A percentile compares a stretch with the other conserved stretches of the same genome.
Conservation (phyloP, 2,329 filamentous ascomycete species). For the Aspergillus fumigatiaffinis region DNA sequence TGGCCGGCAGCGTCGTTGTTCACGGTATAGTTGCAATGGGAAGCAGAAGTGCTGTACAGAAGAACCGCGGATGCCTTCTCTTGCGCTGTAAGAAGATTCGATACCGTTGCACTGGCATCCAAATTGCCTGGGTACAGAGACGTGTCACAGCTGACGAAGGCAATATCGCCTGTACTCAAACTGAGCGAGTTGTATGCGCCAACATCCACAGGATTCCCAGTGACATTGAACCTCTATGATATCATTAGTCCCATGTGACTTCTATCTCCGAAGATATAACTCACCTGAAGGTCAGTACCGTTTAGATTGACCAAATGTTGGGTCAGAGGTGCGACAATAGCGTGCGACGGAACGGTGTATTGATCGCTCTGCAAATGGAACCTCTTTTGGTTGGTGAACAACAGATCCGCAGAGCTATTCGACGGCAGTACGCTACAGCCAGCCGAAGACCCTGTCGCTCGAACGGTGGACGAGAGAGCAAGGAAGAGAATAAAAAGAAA, state of each 20-base stretch:
- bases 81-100: conserved; percentile 27
- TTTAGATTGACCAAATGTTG: conserved; percentile 16
- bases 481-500: conserved; percentile 5
- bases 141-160: conserved; percentile 40
- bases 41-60: conserved; percentile 37
- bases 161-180: conserved; percentile 29
- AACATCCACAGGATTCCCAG: conserved; percentile 27
- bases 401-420: conserved; percentile 25
- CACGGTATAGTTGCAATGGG: conserved; percentile 35
- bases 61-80: conserved; percentile 32
- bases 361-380: conserved; percentile 23
- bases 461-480: conserved; percentile 9
- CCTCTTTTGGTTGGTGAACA: conserved; percentile 13
- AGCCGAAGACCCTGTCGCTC: conserved; percentile 13
- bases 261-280: neutral
- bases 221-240: conserved; percentile 23
- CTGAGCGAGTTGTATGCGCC: conserved; percentile 26
- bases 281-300: conserved; percentile 20
- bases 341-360: conserved; percentile 15
- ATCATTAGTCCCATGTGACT: conserved; percentile 4
- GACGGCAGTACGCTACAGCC: conserved; percentile 25
- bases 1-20: conserved; percentile 16
- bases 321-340: conserved; percentile 25
- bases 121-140: conserved; percentile 38
- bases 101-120: conserved; percentile 31